Evolutionary conservation across 306 rosid species (phyloP).

Genomic region (Begonia fuchsioides): DNA sequence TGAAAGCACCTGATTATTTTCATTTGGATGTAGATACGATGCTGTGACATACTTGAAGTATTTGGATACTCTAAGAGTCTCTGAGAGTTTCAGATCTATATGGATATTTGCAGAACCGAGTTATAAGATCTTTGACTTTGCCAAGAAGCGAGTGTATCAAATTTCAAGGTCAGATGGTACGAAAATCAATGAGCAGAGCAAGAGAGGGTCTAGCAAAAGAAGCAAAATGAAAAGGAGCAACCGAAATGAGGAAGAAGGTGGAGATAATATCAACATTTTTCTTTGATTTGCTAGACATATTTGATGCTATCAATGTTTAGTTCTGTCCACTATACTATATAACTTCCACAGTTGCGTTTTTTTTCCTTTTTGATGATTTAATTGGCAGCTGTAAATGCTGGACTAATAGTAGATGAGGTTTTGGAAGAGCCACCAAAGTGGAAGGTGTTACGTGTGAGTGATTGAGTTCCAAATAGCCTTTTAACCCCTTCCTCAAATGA

Average conservation of each 20-base stretch:
- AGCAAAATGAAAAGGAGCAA: conserved; percentile 40
- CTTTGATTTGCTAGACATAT: too few species aligned
- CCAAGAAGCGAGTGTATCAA: conserved; percentile 83
- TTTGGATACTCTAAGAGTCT: conserved; percentile 82
- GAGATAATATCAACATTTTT: not conserved
- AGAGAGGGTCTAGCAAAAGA: conserved; percentile 43
- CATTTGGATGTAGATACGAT: conserved; percentile 48
- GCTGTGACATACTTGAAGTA: conserved; percentile 86
- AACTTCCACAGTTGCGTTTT: not conserved
- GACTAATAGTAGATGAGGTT: conserved; percentile 60
- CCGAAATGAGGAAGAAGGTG: conserved; percentile 42
- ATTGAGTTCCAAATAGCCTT: conserved; percentile 60
- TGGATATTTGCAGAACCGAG: conserved; percentile 99
- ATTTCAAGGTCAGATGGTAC: conserved; percentile 50
- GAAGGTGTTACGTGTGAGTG: conserved; percentile 99
- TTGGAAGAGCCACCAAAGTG: conserved; percentile 98
- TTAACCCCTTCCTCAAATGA: not conserved
- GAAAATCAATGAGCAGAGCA: conserved; percentile 24
- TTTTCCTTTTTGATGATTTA: conserved; percentile 22
- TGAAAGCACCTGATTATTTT: too few species aligned
- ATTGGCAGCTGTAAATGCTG: conserved; percentile 25
- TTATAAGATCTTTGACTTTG: conserved; percentile 77
- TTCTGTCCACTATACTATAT: not conserved
- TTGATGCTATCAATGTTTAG: too few species aligned
- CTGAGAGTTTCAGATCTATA: conserved; percentile 84